A percentile compares a stretch with the other conserved stretches of the same genome.
These are phyloP conservation scores for Trichoderma pleuroti DNA, from an alignment of 2,329 filamentous ascomycete species.

Conservation along the genomic window DNA sequence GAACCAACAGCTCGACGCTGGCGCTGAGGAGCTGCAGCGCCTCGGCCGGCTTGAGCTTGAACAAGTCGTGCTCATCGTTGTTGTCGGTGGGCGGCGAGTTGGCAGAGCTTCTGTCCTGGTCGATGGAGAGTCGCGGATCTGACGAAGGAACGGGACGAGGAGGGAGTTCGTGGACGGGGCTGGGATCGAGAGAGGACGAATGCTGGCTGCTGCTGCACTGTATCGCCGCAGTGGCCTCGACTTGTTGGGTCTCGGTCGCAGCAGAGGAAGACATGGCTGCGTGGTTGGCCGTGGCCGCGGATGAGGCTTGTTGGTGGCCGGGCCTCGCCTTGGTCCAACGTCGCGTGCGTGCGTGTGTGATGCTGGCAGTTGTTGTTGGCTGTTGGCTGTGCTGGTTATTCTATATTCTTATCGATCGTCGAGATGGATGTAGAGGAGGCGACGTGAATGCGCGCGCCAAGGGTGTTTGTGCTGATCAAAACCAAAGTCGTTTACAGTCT, in stretches of 20 bases:
- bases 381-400: not conserved
- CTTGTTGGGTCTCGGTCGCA: slow-evolving; percentile 3
- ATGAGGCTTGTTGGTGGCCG: not conserved
- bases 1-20: slow-evolving; percentile 67
- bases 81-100: not conserved
- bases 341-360: not conserved
- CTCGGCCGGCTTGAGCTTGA: slow-evolving; percentile 65
- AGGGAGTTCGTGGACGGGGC: slow-evolving; percentile 28
- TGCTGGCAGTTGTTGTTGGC: not conserved
- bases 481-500: not conserved
- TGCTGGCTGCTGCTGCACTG: slow-evolving; percentile 16
- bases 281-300: slow-evolving; percentile 1
- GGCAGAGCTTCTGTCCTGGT: slow-evolving; percentile 20
- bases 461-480: not conserved
- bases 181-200: slow-evolving; percentile 4
- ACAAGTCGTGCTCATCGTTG: slow-evolving; percentile 58
- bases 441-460: not conserved
- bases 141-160: slow-evolving; percentile 43
- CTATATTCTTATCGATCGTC: not conserved
- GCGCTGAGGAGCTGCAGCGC: slow-evolving; percentile 78
- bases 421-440: not conserved
- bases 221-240: slow-evolving; percentile 5
- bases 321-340: not conserved
- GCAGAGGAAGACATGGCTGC: slow-evolving; percentile 2
- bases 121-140: slow-evolving; percentile 33